A percentile compares a stretch with the other conserved stretches of the same genome.
Conservation (phyloP, 1,284 basidiomycete genomes). For the Volvariella volvacea region DNA sequence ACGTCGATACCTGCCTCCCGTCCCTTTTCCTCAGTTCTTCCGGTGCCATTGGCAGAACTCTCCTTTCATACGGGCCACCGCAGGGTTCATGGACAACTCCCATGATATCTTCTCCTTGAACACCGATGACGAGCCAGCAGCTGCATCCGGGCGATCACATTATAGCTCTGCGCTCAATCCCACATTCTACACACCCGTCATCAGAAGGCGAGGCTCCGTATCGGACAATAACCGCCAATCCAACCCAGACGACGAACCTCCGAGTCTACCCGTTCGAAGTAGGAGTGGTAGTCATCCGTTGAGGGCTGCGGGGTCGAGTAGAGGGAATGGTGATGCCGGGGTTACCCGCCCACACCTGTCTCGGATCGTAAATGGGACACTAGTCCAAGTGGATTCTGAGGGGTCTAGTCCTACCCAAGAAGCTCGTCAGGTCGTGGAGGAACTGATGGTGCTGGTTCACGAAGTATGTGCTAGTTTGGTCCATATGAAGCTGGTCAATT, state of each 20-base stretch:
- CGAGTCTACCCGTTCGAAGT: too few species aligned
- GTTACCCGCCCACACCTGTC: constrained; percentile 38
- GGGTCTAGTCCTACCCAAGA: constrained; percentile 11
- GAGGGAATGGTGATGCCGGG: constrained; percentile 20
- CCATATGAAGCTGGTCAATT: not conserved
- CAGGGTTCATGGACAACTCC: constrained; percentile 9
- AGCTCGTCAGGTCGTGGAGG: constrained; percentile 15
- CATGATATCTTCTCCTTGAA: constrained; percentile 11
- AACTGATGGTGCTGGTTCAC: constrained; percentile 50
- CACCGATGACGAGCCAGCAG: not conserved
- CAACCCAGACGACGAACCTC: too few species aligned
- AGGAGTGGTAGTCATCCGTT: too few species aligned
- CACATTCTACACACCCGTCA: not conserved
- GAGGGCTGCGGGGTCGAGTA: too few species aligned
- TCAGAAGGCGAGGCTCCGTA: too few species aligned
- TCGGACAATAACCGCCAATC: too few species aligned
- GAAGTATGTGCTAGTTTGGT: constrained; percentile 28
- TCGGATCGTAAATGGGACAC: constrained; percentile 27
- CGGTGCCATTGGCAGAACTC: not conserved
- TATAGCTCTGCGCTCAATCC: constrained; percentile 1
- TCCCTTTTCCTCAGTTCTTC: not conserved
- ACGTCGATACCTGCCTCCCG: not conserved
- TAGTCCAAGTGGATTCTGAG: constrained; percentile 18
- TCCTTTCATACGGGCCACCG: too few species aligned
- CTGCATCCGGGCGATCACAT: not conserved